Conservation (phyloP, 208 protist species). For the Trypanosoma boissoni region DNA sequence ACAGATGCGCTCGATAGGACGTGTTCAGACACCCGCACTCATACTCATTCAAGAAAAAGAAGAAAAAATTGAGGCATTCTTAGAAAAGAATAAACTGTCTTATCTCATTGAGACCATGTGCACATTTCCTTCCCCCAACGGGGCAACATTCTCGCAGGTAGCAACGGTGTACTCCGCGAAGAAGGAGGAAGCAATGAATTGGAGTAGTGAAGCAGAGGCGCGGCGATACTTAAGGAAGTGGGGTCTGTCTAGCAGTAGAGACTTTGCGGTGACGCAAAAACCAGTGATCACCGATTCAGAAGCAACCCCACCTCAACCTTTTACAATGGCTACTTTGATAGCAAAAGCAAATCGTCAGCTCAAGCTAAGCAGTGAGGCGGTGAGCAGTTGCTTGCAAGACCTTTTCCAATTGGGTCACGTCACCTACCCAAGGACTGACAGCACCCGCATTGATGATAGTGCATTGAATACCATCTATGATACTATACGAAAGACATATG, state of each 20-base stretch:
- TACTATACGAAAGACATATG: conserved; percentile 97
- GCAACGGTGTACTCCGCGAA: conserved; percentile 32
- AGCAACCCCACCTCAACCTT: conserved; percentile 61
- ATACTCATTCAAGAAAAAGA: conserved; percentile 84
- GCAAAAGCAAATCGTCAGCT: conserved; percentile 82
- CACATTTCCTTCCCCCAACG: conserved; percentile 40
- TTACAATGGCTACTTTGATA: conserved; percentile 89
- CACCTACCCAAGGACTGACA: conserved; percentile 90
- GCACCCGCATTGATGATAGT: conserved; percentile 82
- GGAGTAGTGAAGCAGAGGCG: conserved; percentile 17
- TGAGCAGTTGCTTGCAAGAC: conserved; percentile 80
- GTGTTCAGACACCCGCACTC: conserved; percentile 89
- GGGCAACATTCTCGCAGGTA: conserved; percentile 51
- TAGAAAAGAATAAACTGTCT: conserved; percentile 51
- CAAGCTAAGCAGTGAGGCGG: conserved; percentile 70
- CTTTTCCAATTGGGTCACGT: conserved; percentile 90
- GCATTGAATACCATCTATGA: conserved; percentile 98
- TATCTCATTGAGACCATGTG: conserved; percentile 64
- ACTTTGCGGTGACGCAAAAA: conserved; percentile 19
- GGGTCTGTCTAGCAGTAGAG: conserved; percentile 17
- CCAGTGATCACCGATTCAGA: conserved; percentile 35
- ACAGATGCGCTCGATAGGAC: conserved; percentile 88
- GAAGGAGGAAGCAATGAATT: conserved; percentile 7
- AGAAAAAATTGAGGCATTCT: conserved; percentile 54
- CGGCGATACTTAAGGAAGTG: conserved; percentile 23